Conservation (phyloP, 805 yeast genomes). For the Wickerhamomyces queroliae region DNA sequence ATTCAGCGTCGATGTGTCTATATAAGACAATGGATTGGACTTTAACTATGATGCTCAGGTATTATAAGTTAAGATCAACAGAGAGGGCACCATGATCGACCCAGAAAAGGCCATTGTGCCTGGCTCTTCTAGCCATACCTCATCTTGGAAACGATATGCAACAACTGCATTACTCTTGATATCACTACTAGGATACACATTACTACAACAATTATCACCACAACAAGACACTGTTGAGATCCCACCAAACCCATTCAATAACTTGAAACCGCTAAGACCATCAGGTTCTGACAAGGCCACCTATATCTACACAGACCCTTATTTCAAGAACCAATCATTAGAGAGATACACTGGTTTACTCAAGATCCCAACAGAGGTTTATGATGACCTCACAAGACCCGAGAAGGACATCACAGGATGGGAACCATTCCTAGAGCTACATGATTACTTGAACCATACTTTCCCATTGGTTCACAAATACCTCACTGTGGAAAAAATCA, state of each 20-base stretch:
- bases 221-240: background rate
- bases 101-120: too few relatives aligned
- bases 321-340: slow-evolving; percentile 35
- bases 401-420: slow-evolving; percentile 26
- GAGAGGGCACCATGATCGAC: too few relatives aligned
- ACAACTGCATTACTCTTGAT: background rate
- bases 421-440: slow-evolving; percentile 34
- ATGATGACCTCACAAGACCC: slow-evolving; percentile 41
- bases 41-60: too few relatives aligned
- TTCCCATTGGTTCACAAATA: slow-evolving; percentile 50
- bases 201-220: background rate
- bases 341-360: slow-evolving; percentile 51
- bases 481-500: slow-evolving; percentile 48
- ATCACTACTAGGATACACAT: background rate
- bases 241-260: slow-evolving; percentile 11
- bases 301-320: slow-evolving; percentile 25
- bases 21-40: too few relatives aligned
- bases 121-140: too few relatives aligned
- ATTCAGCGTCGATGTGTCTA: too few relatives aligned
- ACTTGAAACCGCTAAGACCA: slow-evolving; percentile 20
- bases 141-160: too few relatives aligned
- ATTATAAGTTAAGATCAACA: too few relatives aligned
- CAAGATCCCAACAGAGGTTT: slow-evolving; percentile 56
- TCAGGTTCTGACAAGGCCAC: slow-evolving; percentile 16
- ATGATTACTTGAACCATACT: slow-evolving; percentile 43